Conservation (phyloP, 805 yeast species). For the Zygosaccharomyces kombuchaensis region DNA sequence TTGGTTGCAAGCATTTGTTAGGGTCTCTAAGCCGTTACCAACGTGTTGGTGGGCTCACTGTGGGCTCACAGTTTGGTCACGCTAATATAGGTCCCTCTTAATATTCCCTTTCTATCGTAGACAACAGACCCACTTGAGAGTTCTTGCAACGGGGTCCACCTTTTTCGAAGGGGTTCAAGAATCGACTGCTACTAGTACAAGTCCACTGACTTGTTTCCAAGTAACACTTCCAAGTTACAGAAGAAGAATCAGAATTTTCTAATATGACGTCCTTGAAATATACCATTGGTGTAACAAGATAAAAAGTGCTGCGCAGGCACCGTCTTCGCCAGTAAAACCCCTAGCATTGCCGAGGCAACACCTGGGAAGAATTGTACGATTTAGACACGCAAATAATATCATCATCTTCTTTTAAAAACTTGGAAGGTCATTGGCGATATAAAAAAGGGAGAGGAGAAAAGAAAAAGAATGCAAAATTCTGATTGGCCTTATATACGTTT, state of each 20-base stretch:
- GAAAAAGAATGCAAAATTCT: neutral
- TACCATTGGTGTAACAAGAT: conserved; percentile 37
- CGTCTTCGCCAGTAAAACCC: conserved; percentile 38
- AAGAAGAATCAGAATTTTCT: conserved; percentile 38
- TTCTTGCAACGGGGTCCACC: conserved; percentile 14
- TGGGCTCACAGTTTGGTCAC: neutral
- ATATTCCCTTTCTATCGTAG: conserved; percentile 18
- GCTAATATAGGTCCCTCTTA: neutral
- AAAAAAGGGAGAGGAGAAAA: conserved; percentile 4
- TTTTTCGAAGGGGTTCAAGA: conserved; percentile 12
- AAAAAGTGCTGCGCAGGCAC: conserved; percentile 36
- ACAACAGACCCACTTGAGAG: conserved; percentile 12
- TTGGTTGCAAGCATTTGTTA: neutral
- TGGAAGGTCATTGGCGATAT: conserved; percentile 36
- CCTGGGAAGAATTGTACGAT: conserved; percentile 36
- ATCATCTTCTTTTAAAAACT: conserved; percentile 38
- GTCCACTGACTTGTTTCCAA: conserved; percentile 3
- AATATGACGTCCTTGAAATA: conserved; percentile 34
- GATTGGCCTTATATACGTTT: too few relatives aligned
- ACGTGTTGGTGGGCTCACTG: neutral
- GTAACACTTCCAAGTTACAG: neutral
- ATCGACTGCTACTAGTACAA: neutral
- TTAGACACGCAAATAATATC: conserved; percentile 34
- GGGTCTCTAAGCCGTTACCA: neutral
- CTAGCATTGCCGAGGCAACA: conserved; percentile 10